phyloP scores from a whole-genome alignment of 2,329 filamentous ascomycete genomes.

The Penicillium sp. region DNA sequence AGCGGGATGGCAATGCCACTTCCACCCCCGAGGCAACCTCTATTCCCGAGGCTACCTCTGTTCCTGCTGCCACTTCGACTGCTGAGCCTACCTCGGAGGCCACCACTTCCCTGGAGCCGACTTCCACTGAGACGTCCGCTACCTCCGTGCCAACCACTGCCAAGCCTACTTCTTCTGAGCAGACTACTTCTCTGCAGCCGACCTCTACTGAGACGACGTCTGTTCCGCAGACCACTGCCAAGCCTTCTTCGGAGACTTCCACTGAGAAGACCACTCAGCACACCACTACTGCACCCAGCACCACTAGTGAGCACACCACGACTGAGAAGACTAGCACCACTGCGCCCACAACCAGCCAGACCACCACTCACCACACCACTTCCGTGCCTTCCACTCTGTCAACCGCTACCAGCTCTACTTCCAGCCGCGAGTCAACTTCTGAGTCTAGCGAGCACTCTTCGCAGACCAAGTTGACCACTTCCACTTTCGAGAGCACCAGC shows the following conservation, averaged over 20 bases:
- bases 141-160: constrained; percentile 13
- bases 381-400: constrained; percentile 20
- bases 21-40: constrained; percentile 1
- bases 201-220: constrained; percentile 14
- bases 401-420: constrained; percentile 18
- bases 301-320: constrained; percentile 22
- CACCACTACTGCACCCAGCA: constrained; percentile 10
- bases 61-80: constrained; percentile 7
- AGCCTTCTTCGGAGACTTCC: constrained; percentile 4
- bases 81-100: constrained; percentile 7
- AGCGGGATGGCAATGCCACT: constrained; percentile 46
- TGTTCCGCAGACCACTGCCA: background rate
- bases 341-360: constrained; percentile 1
- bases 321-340: constrained; percentile 28
- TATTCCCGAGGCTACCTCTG: constrained; percentile 5
- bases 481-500: constrained; percentile 43
- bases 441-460: constrained; percentile 21
- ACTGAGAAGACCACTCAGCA: constrained; percentile 15
- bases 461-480: constrained; percentile 34
- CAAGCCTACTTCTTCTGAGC: constrained; percentile 11
- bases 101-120: constrained; percentile 1
- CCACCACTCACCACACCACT: constrained; percentile 15
- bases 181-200: constrained; percentile 15
- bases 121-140: constrained; percentile 9
- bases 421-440: constrained; percentile 14